These are phyloP conservation scores for Exophiala alcalophila DNA, from an alignment of 2,329 filamentous ascomycete species.

Conservation along the genomic window DNA sequence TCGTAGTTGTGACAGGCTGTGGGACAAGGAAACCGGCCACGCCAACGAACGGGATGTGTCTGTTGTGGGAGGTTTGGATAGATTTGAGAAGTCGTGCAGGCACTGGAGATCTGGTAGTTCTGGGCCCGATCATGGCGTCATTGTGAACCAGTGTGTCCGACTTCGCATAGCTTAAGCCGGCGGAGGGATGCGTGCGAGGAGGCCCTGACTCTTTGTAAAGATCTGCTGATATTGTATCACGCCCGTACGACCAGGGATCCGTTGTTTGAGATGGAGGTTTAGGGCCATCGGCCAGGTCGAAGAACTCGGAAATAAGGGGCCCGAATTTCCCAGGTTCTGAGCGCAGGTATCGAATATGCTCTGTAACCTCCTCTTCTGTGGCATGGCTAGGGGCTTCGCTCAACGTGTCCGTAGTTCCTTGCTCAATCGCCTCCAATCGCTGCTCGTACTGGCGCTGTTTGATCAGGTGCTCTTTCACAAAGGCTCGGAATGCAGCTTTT, in stretches of 20 bases:
- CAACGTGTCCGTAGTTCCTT: conserved; percentile 37
- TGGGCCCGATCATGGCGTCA: conserved; percentile 61
- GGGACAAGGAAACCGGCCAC: conserved; percentile 30
- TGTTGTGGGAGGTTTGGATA: conserved; percentile 15
- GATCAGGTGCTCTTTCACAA: conserved; percentile 36
- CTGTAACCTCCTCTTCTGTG: conserved; percentile 47
- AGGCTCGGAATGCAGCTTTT: conserved; percentile 32
- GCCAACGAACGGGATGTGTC: conserved; percentile 20
- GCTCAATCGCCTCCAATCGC: conserved; percentile 41
- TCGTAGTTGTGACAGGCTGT: conserved; percentile 3
- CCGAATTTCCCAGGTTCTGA: conserved; percentile 48
- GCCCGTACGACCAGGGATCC: conserved; percentile 27
- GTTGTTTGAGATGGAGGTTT: conserved; percentile 34
- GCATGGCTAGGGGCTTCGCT: conserved; percentile 32
- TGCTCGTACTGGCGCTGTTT: conserved; percentile 37
- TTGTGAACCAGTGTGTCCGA: conserved; percentile 56
- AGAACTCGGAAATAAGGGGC: conserved; percentile 52
- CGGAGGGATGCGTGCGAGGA: conserved; percentile 63
- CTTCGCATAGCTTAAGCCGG: conserved; percentile 60
- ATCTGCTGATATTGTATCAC: conserved; percentile 32
- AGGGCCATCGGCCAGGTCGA: conserved; percentile 53
- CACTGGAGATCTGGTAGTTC: conserved; percentile 51
- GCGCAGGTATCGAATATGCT: conserved; percentile 46
- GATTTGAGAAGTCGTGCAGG: conserved; percentile 54
- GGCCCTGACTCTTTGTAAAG: conserved; percentile 50